Percentiles rank a stretch among this genome's conserved stretches.
These are phyloP conservation scores for Eucalyptus sp. DNA, from an alignment of 345 rosid genomes.

Conservation along the genomic window DNA sequence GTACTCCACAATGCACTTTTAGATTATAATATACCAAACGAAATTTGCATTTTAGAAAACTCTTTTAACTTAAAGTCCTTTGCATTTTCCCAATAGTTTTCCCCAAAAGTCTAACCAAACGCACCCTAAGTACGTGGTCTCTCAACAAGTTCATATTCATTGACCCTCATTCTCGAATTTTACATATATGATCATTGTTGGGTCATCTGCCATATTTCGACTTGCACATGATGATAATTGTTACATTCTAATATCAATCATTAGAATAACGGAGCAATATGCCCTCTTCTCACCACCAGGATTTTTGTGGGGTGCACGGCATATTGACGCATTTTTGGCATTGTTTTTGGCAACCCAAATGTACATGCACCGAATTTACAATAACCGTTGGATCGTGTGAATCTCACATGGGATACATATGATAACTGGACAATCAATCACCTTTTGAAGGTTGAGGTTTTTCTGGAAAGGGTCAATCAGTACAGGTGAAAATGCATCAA, in stretches of 20 bases:
- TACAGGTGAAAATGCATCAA: not conserved
- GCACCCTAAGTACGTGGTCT: not conserved
- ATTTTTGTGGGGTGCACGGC: not conserved
- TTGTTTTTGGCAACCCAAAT: not conserved
- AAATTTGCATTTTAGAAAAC: too few species aligned
- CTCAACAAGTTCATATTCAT: not conserved
- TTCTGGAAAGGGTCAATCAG: not conserved
- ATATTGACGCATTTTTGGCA: rapidly evolving
- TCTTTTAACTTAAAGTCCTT: too few species aligned
- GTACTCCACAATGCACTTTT: too few species aligned
- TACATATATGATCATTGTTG: not conserved
- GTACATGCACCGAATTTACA: not conserved
- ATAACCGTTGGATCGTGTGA: not conserved
- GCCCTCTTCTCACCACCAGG: not conserved
- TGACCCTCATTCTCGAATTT: rapidly evolving
- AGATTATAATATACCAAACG: too few species aligned
- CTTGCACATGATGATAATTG: not conserved
- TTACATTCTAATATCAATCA: not conserved
- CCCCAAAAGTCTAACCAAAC: too few species aligned
- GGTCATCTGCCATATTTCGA: not conserved
- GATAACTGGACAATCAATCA: not conserved
- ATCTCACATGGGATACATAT: not conserved
- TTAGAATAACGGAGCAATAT: not conserved
- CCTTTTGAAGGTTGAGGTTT: not conserved
- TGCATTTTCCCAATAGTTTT: too few species aligned